phyloP scores from a whole-genome alignment of 495 filamentous ascomycete genomes.

The Lophiotrema nucula region DNA sequence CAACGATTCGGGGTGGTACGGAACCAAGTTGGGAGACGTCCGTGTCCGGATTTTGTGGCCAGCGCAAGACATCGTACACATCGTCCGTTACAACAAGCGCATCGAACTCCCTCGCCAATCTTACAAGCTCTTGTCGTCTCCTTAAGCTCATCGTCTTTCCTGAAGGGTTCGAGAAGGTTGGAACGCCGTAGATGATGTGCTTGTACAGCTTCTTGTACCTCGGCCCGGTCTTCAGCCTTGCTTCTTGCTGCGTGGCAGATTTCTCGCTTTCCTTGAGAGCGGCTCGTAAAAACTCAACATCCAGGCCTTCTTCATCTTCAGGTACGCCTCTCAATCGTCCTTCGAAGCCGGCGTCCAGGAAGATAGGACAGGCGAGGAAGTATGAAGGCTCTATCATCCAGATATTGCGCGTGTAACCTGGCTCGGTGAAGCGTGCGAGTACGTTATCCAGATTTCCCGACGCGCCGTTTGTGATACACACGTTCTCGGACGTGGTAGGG shows the following conservation, averaged over 20 bases:
- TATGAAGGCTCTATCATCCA: constrained; percentile 17
- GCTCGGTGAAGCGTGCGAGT: constrained; percentile 6
- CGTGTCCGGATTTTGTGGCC: not conserved
- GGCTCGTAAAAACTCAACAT: not conserved
- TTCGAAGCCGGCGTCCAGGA: constrained; percentile 8
- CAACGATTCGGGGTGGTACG: constrained; percentile 7
- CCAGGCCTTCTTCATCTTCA: constrained; percentile 8
- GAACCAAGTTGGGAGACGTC: not conserved
- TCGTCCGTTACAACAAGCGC: constrained; percentile 24
- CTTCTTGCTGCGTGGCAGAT: not conserved
- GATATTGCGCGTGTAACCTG: constrained; percentile 10
- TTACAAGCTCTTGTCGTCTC: constrained; percentile 21
- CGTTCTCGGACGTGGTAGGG: not conserved
- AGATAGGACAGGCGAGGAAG: constrained; percentile 14
- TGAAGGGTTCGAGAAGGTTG: constrained; percentile 21
- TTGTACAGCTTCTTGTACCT: constrained; percentile 12
- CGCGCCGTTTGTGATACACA: constrained; percentile 13
- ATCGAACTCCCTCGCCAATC: constrained; percentile 23
- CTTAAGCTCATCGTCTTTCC: constrained; percentile 18
- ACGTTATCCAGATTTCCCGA: constrained; percentile 7
- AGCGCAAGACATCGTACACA: constrained; percentile 12
- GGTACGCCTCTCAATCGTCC: constrained; percentile 6
- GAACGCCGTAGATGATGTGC: constrained; percentile 15
- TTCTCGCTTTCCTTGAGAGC: constrained; percentile 1
- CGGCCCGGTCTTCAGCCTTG: not conserved